These are phyloP conservation scores for Orbilia quercus DNA, from an alignment of 2,329 filamentous ascomycete species.

Conservation along the genomic window DNA sequence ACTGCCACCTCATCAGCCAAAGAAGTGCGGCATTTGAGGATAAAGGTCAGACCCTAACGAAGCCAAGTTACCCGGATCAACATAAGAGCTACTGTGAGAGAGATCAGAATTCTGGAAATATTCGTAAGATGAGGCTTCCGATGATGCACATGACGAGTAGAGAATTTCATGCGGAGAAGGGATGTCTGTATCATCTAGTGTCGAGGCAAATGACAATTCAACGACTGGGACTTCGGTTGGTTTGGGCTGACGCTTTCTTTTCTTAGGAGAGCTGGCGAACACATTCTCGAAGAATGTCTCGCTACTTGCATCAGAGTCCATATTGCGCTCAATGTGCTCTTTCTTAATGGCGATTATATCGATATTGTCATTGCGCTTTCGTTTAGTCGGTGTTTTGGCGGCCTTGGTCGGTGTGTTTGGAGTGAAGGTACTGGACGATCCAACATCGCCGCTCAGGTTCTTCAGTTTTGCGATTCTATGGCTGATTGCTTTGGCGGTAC, in stretches of 20 bases:
- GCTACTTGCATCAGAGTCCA: constrained; percentile 42
- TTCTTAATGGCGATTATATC: constrained; percentile 41
- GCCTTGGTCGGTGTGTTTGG: constrained; percentile 45
- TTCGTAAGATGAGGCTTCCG: constrained; percentile 19
- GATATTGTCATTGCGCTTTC: constrained; percentile 40
- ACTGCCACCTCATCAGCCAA: constrained; percentile 2
- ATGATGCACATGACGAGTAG: constrained; percentile 23
- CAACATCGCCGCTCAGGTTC: constrained; percentile 39
- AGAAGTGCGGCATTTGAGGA: constrained; percentile 2
- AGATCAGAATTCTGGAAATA: too few relatives aligned
- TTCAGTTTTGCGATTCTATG: constrained; percentile 60
- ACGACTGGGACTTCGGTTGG: not conserved
- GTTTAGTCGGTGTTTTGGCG: constrained; percentile 34
- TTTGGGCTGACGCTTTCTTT: constrained; percentile 38
- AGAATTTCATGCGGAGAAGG: constrained; percentile 25
- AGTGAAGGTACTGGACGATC: constrained; percentile 18
- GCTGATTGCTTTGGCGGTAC: constrained; percentile 59
- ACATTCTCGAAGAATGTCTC: constrained; percentile 41
- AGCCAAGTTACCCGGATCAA: constrained; percentile 7
- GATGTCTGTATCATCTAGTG: constrained; percentile 22
- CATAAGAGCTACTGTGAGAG: constrained; percentile 12
- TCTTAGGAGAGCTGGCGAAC: constrained; percentile 43
- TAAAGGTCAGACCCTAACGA: constrained; percentile 1
- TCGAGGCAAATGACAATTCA: constrained; percentile 35
- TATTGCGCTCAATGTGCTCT: constrained; percentile 34